Conservation (phyloP, 345 rosid genomes). For the Anacardium occidentale region DNA sequence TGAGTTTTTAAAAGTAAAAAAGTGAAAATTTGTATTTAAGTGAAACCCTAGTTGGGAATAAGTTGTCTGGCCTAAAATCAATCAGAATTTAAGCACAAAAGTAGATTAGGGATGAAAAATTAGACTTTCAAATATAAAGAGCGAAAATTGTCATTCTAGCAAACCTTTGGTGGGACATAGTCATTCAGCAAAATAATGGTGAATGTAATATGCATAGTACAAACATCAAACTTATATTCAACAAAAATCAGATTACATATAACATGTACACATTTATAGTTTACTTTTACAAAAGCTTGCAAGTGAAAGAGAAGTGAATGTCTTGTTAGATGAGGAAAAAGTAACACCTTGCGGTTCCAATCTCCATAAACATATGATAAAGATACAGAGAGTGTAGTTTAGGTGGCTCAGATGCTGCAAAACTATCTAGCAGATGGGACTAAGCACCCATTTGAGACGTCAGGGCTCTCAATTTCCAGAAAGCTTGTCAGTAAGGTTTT, state of each 20-base stretch:
- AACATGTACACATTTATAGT: not conserved
- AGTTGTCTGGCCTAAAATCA: too few relatives aligned
- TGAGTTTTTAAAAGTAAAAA: too few relatives aligned
- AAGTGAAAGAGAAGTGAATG: not conserved
- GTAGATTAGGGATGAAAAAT: too few relatives aligned
- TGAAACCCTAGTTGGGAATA: too few relatives aligned
- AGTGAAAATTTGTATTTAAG: too few relatives aligned
- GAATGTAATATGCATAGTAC: not conserved
- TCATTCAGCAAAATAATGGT: too few relatives aligned
- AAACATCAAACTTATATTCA: not conserved
- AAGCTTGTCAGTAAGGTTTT: constrained; percentile 87
- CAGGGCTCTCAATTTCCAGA: constrained; percentile 88
- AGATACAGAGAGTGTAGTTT: not conserved
- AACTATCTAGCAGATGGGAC: constrained; percentile 75
- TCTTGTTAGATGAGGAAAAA: not conserved
- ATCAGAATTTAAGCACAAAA: too few relatives aligned
- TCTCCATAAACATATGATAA: not conserved
- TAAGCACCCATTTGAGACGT: constrained; percentile 61
- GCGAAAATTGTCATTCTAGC: too few relatives aligned
- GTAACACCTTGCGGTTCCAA: not conserved
- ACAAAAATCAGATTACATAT: not conserved
- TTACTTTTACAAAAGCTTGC: not conserved
- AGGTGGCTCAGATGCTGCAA: not conserved
- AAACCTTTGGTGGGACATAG: too few relatives aligned
- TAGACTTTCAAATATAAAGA: too few relatives aligned